Evolutionary conservation across 2,329 filamentous ascomycete genomes (phyloP).

Genomic region (Penicillium sp.): DNA sequence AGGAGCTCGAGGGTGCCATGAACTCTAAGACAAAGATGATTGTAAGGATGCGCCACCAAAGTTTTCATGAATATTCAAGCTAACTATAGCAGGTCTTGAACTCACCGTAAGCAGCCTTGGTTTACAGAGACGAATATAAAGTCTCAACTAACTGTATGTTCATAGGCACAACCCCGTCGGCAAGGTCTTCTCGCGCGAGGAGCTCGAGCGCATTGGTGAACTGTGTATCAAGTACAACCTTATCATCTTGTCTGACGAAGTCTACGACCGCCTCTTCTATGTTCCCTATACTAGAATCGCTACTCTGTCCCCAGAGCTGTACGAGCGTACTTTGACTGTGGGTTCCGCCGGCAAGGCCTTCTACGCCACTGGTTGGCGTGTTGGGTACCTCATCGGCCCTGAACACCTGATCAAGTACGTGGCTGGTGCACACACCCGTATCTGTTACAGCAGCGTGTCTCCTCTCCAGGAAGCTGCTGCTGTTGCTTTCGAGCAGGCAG

Average conservation of each 20-base stretch:
- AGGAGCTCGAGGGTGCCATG: slow-evolving; percentile 75
- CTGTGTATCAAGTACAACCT: slow-evolving; percentile 90
- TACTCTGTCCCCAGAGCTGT: slow-evolving; percentile 85
- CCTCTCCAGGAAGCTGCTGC: slow-evolving; percentile 93
- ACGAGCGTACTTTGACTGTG: slow-evolving; percentile 83
- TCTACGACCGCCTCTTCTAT: slow-evolving; percentile 95
- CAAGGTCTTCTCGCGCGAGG: slow-evolving; percentile 84
- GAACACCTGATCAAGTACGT: slow-evolving; percentile 88
- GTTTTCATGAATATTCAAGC: background rate
- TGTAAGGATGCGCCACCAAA: slow-evolving; percentile 58
- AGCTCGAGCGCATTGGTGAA: slow-evolving; percentile 80
- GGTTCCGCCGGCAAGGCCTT: slow-evolving; percentile 98
- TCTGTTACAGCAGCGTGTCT: slow-evolving; percentile 92
- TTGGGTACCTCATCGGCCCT: slow-evolving; percentile 91
- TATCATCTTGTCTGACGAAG: slow-evolving; percentile 87
- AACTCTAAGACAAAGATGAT: slow-evolving; percentile 93
- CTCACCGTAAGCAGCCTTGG: slow-evolving; percentile 44
- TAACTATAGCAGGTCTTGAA: slow-evolving; percentile 45
- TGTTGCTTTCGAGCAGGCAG: slow-evolving; percentile 89
- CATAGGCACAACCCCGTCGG: slow-evolving; percentile 83
- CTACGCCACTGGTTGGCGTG: slow-evolving; percentile 95
- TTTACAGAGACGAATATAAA: background rate
- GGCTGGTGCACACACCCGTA: slow-evolving; percentile 86
- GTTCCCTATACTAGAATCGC: slow-evolving; percentile 91
- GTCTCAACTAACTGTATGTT: slow-evolving; percentile 12